Evolutionary conservation across 106 monocot species (phyloP).

Genomic region (Acorus calamus): DNA sequence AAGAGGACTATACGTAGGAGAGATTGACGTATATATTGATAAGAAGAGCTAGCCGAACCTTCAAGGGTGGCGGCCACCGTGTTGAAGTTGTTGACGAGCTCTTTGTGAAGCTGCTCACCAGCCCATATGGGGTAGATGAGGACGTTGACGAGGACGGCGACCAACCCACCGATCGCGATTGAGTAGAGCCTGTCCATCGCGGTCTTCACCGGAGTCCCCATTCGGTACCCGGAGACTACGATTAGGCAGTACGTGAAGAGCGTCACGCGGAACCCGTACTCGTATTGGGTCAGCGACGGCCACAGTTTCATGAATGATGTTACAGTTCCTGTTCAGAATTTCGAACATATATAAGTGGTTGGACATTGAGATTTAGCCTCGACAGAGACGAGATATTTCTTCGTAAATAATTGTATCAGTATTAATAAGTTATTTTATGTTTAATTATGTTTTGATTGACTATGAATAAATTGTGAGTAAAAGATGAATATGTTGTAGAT

Average conservation of each 20-base stretch:
- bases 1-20: no score
- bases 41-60: slow-evolving; percentile 20
- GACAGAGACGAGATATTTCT: no score
- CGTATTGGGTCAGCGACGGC: slow-evolving; percentile 56
- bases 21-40: no score
- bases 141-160: slow-evolving; percentile 59
- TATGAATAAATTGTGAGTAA: no score
- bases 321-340: slow-evolving; percentile 27
- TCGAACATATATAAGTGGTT: no score
- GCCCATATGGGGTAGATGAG: slow-evolving; percentile 68
- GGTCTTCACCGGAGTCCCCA: slow-evolving; percentile 43
- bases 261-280: slow-evolving; percentile 67
- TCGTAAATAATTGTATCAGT: no score
- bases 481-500: no score
- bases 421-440: no score
- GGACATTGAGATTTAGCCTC: no score
- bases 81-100: slow-evolving; percentile 47
- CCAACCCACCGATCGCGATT: slow-evolving; percentile 55
- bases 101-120: slow-evolving; percentile 64
- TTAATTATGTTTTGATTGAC: no score
- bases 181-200: slow-evolving; percentile 58
- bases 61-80: slow-evolving; percentile 62
- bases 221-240: slow-evolving; percentile 57
- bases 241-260: slow-evolving; percentile 76
- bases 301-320: slow-evolving; percentile 74